A percentile compares a stretch with the other conserved stretches of the same genome.
Evolutionary conservation across 1,139 yeast species (phyloP).

Genomic region (Pneumocystis jirovecii): DNA sequence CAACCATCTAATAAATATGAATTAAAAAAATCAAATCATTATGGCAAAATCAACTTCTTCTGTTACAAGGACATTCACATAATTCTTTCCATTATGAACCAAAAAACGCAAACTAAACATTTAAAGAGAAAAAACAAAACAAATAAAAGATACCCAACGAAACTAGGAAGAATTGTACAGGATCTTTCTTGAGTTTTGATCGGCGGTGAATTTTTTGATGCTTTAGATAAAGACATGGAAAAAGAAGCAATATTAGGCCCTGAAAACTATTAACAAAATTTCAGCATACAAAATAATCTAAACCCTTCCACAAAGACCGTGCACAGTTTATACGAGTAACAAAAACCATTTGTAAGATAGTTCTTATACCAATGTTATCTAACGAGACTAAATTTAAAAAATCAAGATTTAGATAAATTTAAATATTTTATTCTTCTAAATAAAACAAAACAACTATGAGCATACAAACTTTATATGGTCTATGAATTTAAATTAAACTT

Average conservation of each 20-base stretch:
- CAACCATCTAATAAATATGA: conserved; percentile 53
- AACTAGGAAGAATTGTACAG: conserved; percentile 87
- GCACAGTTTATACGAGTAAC: background rate
- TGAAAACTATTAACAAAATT: conserved; percentile 17
- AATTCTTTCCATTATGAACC: conserved; percentile 90
- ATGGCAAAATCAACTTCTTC: conserved; percentile 32
- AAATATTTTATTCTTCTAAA: background rate
- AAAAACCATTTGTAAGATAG: background rate
- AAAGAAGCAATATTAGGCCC: conserved; percentile 92
- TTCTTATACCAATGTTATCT: background rate
- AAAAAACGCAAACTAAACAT: conserved; percentile 36
- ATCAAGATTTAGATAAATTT: background rate
- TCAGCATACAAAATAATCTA: conserved; percentile 9
- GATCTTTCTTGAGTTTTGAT: conserved; percentile 88
- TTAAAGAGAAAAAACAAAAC: background rate
- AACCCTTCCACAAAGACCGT: conserved; percentile 69
- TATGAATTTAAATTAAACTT: background rate
- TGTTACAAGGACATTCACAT: conserved; percentile 70
- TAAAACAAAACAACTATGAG: background rate
- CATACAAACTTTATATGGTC: background rate
- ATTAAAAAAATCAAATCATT: background rate
- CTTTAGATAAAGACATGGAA: conserved; percentile 56
- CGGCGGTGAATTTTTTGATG: conserved; percentile 64
- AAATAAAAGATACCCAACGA: conserved; percentile 58
- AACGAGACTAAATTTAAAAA: background rate